phyloP scores from a whole-genome alignment of 2,329 filamentous ascomycete genomes.

The Epichloe bromicola region DNA sequence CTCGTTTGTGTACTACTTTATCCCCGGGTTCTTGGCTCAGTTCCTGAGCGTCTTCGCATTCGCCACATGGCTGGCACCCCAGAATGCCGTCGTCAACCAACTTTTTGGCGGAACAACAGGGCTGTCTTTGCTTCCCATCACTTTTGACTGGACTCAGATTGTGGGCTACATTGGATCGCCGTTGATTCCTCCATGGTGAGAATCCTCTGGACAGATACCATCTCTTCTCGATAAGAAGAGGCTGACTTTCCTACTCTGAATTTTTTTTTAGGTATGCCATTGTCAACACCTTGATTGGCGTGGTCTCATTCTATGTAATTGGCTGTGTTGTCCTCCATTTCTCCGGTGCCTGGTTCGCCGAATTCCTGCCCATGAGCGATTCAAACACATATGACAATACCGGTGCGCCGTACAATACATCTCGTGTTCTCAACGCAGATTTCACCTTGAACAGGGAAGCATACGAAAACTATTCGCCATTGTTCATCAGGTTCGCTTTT shows the following conservation, averaged over 20 bases:
- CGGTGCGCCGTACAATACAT: slow-evolving; percentile 49
- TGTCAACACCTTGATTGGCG: slow-evolving; percentile 57
- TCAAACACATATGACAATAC: slow-evolving; percentile 61
- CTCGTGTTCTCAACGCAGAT: slow-evolving; percentile 45
- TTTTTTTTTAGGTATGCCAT: slow-evolving; percentile 46
- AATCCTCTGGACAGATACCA: not conserved
- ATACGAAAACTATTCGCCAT: slow-evolving; percentile 53
- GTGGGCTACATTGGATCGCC: slow-evolving; percentile 56
- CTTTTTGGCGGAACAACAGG: slow-evolving; percentile 59
- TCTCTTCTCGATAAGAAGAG: no score
- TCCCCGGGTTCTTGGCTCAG: slow-evolving; percentile 55
- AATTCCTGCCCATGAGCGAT: slow-evolving; percentile 57
- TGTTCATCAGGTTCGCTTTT: slow-evolving; percentile 41
- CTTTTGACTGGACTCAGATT: slow-evolving; percentile 66
- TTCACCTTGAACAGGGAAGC: slow-evolving; percentile 49
- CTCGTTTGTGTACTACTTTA: slow-evolving; percentile 54
- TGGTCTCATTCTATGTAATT: slow-evolving; percentile 53
- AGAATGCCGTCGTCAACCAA: slow-evolving; percentile 57
- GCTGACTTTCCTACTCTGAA: not conserved
- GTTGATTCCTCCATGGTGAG: slow-evolving; percentile 54
- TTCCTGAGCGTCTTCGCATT: slow-evolving; percentile 60
- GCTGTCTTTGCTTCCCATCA: slow-evolving; percentile 55
- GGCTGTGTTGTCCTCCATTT: slow-evolving; percentile 49
- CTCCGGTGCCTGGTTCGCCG: slow-evolving; percentile 48
- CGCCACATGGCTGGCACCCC: slow-evolving; percentile 57